Evolutionary conservation across 208 protist genomes (phyloP).

Genomic region (Acanthamoeba royreba): DNA sequence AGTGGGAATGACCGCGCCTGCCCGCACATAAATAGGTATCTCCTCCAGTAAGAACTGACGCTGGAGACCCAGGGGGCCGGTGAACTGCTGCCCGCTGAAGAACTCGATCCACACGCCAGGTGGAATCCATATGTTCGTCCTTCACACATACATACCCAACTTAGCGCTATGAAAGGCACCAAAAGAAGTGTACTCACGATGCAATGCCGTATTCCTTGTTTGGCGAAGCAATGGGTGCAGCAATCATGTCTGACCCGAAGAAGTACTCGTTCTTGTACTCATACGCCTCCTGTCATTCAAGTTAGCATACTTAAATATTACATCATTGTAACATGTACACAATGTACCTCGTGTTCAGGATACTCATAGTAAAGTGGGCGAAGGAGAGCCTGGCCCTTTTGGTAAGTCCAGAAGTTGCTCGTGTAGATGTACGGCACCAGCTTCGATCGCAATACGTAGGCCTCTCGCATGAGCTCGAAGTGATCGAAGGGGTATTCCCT

Average conservation of each 20-base stretch:
- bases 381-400: background rate
- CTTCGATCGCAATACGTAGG: background rate
- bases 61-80: background rate
- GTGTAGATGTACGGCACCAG: slow-evolving; percentile 43
- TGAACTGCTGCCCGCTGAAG: background rate
- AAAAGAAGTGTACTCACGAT: background rate
- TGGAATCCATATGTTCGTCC: background rate
- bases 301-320: background rate
- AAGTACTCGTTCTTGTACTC: background rate
- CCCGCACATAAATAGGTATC: background rate
- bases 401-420: background rate
- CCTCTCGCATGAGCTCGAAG: slow-evolving; percentile 12
- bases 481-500: slow-evolving; percentile 5
- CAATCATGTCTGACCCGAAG: background rate
- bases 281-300: background rate
- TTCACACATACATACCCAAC: too few relatives aligned
- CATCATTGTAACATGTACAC: background rate
- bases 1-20: slow-evolving; percentile 4
- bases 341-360: background rate
- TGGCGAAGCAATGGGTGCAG: background rate
- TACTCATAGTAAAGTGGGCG: slow-evolving; percentile 9
- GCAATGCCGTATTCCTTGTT: background rate
- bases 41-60: background rate
- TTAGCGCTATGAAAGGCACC: too few relatives aligned
- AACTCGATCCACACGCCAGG: background rate